Conservation (phyloP, 768 basidiomycete genomes). For the Russula griseocarnosa region DNA sequence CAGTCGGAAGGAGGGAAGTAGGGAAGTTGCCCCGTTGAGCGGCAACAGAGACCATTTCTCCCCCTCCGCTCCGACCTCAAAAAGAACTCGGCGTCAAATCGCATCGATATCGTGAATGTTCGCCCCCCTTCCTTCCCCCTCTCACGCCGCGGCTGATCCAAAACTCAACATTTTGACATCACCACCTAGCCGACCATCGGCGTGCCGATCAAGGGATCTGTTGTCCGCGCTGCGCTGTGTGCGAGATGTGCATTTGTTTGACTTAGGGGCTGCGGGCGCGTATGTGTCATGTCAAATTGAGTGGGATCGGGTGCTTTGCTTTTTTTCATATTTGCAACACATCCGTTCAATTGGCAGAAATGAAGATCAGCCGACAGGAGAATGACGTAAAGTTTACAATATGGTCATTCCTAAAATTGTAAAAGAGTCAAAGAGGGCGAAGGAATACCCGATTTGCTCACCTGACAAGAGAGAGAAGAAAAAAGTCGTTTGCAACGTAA, state of each 20-base stretch:
- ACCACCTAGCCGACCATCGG: slow-evolving; percentile 21
- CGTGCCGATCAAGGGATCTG: neutral
- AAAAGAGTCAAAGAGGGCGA: neutral
- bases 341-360: neutral
- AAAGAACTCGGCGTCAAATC: too few species aligned
- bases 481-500: slow-evolving; percentile 13
- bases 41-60: neutral
- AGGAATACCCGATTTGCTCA: slow-evolving; percentile 10
- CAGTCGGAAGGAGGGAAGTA: too few species aligned
- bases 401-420: neutral
- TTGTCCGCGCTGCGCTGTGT: neutral
- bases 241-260: neutral
- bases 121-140: too few species aligned
- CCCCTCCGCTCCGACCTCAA: neutral
- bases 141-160: slow-evolving; percentile 18
- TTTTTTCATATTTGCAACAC: too few species aligned
- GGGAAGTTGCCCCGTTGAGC: neutral
- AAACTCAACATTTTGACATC: slow-evolving; percentile 13
- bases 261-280: neutral
- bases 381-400: neutral
- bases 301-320: too few species aligned
- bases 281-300: too few species aligned
- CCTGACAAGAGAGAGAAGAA: neutral
- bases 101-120: too few species aligned
- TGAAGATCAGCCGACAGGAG: neutral